Evolutionary conservation across 2,329 filamentous ascomycete species (phyloP).

Genomic region (Trichoderma simmonsii): DNA sequence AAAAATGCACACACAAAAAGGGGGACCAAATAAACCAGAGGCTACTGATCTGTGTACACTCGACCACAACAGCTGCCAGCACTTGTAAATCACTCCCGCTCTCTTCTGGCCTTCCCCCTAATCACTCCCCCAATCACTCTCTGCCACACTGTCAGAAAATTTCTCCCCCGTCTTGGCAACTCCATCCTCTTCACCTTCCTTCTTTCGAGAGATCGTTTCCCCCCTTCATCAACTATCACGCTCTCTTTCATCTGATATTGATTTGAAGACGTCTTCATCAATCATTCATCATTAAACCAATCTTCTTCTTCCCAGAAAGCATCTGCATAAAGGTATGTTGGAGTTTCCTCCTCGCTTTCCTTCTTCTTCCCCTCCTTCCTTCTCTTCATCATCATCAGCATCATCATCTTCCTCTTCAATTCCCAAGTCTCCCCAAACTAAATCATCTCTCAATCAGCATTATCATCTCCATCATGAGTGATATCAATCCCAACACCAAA

Average conservation of each 20-base stretch:
- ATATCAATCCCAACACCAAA: background rate
- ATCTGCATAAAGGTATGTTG: background rate
- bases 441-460: background rate
- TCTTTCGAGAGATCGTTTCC: background rate
- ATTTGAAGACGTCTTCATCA: background rate
- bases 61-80: constrained; percentile 1
- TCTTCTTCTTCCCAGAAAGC: background rate
- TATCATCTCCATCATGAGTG: background rate
- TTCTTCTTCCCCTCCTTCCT: background rate
- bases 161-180: background rate
- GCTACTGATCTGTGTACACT: background rate
- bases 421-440: background rate
- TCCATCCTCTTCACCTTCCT: background rate
- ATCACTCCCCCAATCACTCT: background rate
- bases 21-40: background rate
- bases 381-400: background rate
- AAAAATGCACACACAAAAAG: background rate
- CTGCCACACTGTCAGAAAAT: background rate
- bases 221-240: background rate
- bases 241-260: background rate
- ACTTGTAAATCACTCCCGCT: background rate
- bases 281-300: background rate
- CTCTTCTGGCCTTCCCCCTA: background rate
- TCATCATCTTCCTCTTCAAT: background rate
- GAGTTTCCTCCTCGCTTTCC: background rate